Evolutionary conservation across 2,329 filamentous ascomycete species (phyloP).

Genomic region (Basipetospora chlamydospora): DNA sequence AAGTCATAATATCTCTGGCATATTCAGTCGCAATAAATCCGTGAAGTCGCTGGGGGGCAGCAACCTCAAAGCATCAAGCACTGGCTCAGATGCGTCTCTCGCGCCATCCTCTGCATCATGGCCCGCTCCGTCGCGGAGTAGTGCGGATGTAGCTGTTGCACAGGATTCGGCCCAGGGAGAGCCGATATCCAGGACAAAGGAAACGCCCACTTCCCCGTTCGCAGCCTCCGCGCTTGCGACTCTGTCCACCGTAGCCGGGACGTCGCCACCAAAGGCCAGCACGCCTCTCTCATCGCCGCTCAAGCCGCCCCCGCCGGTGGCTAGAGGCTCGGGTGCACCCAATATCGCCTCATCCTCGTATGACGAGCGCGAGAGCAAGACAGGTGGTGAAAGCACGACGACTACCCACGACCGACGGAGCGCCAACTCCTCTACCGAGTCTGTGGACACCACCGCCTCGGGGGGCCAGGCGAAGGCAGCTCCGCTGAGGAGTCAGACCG

Average conservation of each 20-base stretch:
- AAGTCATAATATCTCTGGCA: conserved; percentile 20
- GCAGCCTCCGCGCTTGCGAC: conserved; percentile 1
- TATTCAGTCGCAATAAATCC: conserved; percentile 35
- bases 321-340: neutral
- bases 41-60: conserved; percentile 13
- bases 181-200: neutral
- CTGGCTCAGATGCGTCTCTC: neutral
- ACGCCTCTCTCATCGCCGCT: neutral
- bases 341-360: too few relatives aligned
- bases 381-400: too few relatives aligned
- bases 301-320: neutral
- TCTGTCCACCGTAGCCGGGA: neutral
- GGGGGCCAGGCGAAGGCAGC: conserved; percentile 17
- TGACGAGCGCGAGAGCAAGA: too few relatives aligned
- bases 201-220: neutral
- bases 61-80: neutral
- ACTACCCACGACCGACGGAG: neutral
- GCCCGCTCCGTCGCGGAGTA: conserved; percentile 1
- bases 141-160: neutral
- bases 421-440: conserved; percentile 18
- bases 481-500: conserved; percentile 26
- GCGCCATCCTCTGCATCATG: neutral
- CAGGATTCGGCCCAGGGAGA: conserved; percentile 2
- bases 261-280: conserved; percentile 1
- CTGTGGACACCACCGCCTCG: conserved; percentile 13